phyloP scores from a whole-genome alignment of 768 basidiomycete species.

The Pisolithus orientalis region DNA sequence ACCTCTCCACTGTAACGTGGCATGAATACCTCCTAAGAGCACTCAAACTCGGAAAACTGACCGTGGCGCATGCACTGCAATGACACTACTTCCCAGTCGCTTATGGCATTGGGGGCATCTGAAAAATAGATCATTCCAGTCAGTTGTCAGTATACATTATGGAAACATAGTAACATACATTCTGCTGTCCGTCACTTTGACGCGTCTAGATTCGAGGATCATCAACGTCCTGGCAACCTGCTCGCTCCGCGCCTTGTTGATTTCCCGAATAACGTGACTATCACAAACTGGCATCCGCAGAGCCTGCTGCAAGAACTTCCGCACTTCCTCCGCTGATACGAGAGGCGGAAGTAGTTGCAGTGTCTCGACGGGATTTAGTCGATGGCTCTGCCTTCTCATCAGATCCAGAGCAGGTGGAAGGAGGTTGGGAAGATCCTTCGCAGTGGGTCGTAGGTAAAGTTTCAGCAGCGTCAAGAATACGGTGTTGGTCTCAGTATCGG shows the following conservation, averaged over 20 bases:
- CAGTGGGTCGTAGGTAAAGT: constrained; percentile 77
- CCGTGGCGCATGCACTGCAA: constrained; percentile 89
- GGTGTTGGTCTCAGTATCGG: constrained; percentile 44
- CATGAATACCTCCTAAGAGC: background rate
- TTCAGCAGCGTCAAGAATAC: constrained; percentile 84
- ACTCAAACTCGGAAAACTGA: constrained; percentile 27
- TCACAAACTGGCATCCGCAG: constrained; percentile 65
- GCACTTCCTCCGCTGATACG: constrained; percentile 76
- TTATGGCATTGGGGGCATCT: constrained; percentile 98
- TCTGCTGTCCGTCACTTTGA: constrained; percentile 86
- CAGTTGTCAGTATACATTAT: background rate
- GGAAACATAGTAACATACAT: constrained; percentile 55
- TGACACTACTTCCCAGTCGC: constrained; percentile 85
- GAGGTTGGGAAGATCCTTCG: constrained; percentile 45
- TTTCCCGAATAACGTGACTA: constrained; percentile 57
- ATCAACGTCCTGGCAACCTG: constrained; percentile 70
- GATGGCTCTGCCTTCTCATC: constrained; percentile 76
- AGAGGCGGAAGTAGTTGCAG: constrained; percentile 86
- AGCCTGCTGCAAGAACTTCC: constrained; percentile 69
- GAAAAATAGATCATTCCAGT: constrained; percentile 3
- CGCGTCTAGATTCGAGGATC: constrained; percentile 69
- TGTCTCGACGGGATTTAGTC: constrained; percentile 76
- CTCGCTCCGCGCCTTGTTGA: constrained; percentile 73
- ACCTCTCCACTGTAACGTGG: constrained; percentile 71
- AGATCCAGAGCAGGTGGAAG: constrained; percentile 83